These are phyloP conservation scores for Penicillium coffeae DNA, from an alignment of 495 filamentous ascomycete species.

Conservation along the genomic window DNA sequence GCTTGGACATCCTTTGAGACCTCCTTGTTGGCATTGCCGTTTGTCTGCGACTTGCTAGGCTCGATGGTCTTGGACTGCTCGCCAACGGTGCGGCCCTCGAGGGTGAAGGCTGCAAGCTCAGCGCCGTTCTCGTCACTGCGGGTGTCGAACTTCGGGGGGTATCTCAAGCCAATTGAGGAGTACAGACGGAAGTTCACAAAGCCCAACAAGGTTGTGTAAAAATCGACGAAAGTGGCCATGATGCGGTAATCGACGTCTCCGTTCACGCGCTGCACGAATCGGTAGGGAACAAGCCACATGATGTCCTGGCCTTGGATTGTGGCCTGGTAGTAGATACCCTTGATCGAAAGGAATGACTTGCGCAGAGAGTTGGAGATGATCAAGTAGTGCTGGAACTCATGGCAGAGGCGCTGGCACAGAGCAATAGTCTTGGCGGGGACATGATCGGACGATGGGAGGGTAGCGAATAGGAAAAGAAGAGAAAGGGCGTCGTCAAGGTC, in stretches of 20 bases:
- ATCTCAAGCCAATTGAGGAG: slow-evolving; percentile 83
- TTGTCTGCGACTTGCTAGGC: slow-evolving; percentile 43
- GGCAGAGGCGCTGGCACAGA: slow-evolving; percentile 82
- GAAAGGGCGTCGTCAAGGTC: slow-evolving; percentile 96
- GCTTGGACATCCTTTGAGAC: slow-evolving; percentile 47
- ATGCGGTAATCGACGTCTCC: slow-evolving; percentile 96
- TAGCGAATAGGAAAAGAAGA: slow-evolving; percentile 95
- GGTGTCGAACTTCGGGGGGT: slow-evolving; percentile 90
- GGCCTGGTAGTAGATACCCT: slow-evolving; percentile 99
- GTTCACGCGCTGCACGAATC: slow-evolving; percentile 89
- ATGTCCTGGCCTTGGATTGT: slow-evolving; percentile 98
- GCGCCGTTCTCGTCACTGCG: slow-evolving; percentile 82
- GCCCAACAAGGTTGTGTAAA: slow-evolving; percentile 92
- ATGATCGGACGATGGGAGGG: slow-evolving; percentile 80
- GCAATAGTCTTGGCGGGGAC: slow-evolving; percentile 91
- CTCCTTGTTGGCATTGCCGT: slow-evolving; percentile 41
- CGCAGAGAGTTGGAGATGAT: slow-evolving; percentile 85
- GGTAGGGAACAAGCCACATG: slow-evolving; percentile 94
- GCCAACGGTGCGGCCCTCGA: slow-evolving; percentile 68
- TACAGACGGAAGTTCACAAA: slow-evolving; percentile 96
- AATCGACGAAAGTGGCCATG: slow-evolving; percentile 98
- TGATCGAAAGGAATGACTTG: slow-evolving; percentile 96
- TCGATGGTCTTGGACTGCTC: slow-evolving; percentile 52
- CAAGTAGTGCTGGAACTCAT: slow-evolving; percentile 96
- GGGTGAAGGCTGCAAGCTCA: slow-evolving; percentile 84